A percentile compares a stretch with the other conserved stretches of the same genome.
phyloP scores from a whole-genome alignment of 768 basidiomycete species.

The Leccinum incarnatum region DNA sequence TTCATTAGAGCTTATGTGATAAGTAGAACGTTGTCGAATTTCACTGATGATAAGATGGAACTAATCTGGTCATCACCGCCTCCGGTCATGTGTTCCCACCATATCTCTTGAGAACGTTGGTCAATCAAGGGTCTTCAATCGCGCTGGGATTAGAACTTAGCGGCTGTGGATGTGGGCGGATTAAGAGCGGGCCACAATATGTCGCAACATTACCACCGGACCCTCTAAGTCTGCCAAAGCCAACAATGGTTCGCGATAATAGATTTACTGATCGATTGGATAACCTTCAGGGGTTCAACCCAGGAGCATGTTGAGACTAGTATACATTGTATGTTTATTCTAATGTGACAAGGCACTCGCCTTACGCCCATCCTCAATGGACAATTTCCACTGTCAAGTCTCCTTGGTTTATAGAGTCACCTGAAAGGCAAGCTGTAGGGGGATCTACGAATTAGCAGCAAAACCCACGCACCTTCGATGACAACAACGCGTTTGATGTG shows the following conservation, averaged over 20 bases:
- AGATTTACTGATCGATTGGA: background rate
- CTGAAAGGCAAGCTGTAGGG: constrained; percentile 36
- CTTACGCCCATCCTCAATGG: constrained; percentile 41
- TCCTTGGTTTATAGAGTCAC: constrained; percentile 93
- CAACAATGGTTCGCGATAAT: constrained; percentile 10
- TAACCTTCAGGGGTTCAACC: background rate
- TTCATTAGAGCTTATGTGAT: constrained; percentile 25
- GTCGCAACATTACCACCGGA: constrained; percentile 7
- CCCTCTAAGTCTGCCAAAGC: constrained; percentile 11
- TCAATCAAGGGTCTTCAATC: constrained; percentile 4
- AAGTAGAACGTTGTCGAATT: constrained; percentile 17
- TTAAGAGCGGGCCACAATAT: constrained; percentile 9
- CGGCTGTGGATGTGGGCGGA: background rate
- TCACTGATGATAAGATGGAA: constrained; percentile 20
- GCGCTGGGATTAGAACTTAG: constrained; percentile 9
- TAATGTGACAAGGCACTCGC: constrained; percentile 14
- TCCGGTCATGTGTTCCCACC: constrained; percentile 16
- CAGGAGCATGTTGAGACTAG: constrained; percentile 10
- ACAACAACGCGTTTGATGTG: constrained; percentile 93
- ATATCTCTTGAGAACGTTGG: constrained; percentile 9
- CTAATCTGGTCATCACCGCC: constrained; percentile 3
- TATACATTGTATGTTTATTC: constrained; percentile 18
- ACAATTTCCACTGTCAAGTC: constrained; percentile 89
- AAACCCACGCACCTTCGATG: constrained; percentile 61
- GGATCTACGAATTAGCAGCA: background rate